phyloP scores from a whole-genome alignment of 1,284 basidiomycete species.

The Xerocomus minutiporus region DNA sequence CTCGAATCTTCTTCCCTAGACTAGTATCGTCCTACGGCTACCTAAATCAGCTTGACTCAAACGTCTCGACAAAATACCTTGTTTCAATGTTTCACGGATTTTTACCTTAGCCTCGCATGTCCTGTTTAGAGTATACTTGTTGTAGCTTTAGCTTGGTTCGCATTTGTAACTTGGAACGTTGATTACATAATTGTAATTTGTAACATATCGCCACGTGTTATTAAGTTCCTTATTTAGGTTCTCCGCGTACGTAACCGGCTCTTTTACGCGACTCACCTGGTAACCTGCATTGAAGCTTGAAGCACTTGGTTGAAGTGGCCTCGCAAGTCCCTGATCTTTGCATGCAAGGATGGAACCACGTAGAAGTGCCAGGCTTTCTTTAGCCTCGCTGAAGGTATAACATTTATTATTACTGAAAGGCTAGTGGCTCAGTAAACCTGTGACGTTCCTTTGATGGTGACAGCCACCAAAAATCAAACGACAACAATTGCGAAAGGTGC shows the following conservation, averaged over 20 bases:
- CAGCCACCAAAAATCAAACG: constrained; percentile 31
- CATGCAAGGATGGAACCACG: constrained; percentile 23
- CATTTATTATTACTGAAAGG: not conserved
- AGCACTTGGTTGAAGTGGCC: not conserved
- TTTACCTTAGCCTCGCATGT: constrained; percentile 5
- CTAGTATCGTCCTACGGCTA: not conserved
- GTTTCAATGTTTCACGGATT: constrained; percentile 12
- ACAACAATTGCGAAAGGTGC: constrained; percentile 28
- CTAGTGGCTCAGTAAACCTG: not conserved
- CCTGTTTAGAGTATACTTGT: constrained; percentile 8
- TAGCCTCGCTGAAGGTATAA: constrained; percentile 30
- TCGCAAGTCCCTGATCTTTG: not conserved
- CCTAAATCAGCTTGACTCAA: not conserved
- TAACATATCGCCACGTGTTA: not conserved
- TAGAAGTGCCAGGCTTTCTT: constrained; percentile 10
- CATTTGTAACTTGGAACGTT: not conserved
- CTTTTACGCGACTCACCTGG: too few species aligned
- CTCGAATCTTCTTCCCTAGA: constrained; percentile 5
- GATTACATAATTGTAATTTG: not conserved
- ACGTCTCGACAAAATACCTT: constrained; percentile 1
- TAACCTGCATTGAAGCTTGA: not conserved
- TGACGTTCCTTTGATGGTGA: constrained; percentile 2
- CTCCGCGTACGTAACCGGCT: not conserved
- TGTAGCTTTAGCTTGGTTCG: constrained; percentile 14
- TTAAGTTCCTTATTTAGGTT: not conserved